Conservation (phyloP, 176 grass and related monocot genomes). For the Zoysia pacifica region DNA sequence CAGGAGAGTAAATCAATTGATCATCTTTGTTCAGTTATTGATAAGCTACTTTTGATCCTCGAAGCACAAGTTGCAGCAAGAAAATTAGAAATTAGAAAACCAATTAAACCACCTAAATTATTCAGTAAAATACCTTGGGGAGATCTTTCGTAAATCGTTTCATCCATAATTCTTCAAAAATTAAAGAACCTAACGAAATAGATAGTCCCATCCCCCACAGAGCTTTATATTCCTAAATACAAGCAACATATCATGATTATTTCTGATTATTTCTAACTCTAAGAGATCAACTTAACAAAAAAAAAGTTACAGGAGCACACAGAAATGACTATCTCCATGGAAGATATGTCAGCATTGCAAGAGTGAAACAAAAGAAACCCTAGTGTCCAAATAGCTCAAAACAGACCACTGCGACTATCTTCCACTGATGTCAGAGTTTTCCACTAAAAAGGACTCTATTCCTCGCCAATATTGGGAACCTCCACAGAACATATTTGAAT, state of each 20-base stretch:
- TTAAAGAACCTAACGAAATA: background rate
- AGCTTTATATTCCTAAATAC: background rate
- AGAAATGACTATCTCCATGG: background rate
- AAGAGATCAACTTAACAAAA: background rate
- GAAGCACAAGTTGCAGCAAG: conserved; percentile 8
- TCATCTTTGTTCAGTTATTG: background rate
- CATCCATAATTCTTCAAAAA: background rate
- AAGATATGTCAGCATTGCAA: background rate
- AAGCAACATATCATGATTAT: background rate
- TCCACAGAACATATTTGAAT: conserved; percentile 2
- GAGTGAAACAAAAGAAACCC: background rate
- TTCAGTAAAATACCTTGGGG: too few relatives aligned
- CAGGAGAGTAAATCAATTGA: background rate
- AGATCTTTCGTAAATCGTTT: background rate
- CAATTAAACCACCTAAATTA: background rate
- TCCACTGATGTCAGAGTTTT: background rate
- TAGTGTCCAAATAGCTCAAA: background rate
- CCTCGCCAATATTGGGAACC: background rate
- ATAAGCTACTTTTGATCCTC: background rate
- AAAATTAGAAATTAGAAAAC: background rate
- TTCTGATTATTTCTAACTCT: too few relatives aligned
- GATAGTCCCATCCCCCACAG: background rate
- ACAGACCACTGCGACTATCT: background rate
- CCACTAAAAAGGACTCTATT: background rate
- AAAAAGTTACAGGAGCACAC: background rate